Evolutionary conservation across 2,329 filamentous ascomycete species (phyloP), one percentile per base, ranked within the genome.

Genomic region (Fusarium nematophilum): DNA sequence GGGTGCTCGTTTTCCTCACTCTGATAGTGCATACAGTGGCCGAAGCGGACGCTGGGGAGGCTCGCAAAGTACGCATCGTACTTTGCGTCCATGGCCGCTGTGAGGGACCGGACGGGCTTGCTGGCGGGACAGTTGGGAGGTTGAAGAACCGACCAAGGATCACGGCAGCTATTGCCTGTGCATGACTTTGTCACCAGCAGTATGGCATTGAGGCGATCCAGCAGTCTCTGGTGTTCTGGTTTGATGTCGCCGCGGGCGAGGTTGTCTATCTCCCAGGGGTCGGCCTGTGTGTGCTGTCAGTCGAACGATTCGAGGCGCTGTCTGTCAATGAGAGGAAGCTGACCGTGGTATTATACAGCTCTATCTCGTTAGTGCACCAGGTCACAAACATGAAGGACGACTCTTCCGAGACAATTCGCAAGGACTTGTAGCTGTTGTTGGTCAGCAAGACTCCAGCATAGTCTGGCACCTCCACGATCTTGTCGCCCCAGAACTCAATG

Each of bases 151-250:
- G 29, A 31, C 85, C 85, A 88, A 0, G 85, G 85, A 29, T 78
- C 72, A 4, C 79, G 73, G 65, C 85, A 88, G 0, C 77, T 76
- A 4, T 72, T 64, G 3, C 76, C 81, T 66, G 81, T 80, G 73
- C 85, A 88, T 2, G 83, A 83, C 74, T 88, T 88, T 34, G 84
- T 77, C 2, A 86, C 82, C 44, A 87, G 75, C 10, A 87, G 74
- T 2, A 88, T 76, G 3, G 84, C 76, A 57, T 88, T 85, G 0
- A 89, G 76, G 6, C 83, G 79, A 14, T 76, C 70, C 13, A 81
- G 67, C 6, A 77, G 52, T 5, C 52, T 38, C 9, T 65, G 17
- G 77, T 53, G 17, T 33, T 64, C 3, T 60, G 4, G 39, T 36
- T 43, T 6, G 57, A 34, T 9, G 46, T 47, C 14, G 38, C 48